These are phyloP conservation scores for Raddia guianensis DNA, from an alignment of 176 grass and related monocot genomes.

Conservation along the genomic window DNA sequence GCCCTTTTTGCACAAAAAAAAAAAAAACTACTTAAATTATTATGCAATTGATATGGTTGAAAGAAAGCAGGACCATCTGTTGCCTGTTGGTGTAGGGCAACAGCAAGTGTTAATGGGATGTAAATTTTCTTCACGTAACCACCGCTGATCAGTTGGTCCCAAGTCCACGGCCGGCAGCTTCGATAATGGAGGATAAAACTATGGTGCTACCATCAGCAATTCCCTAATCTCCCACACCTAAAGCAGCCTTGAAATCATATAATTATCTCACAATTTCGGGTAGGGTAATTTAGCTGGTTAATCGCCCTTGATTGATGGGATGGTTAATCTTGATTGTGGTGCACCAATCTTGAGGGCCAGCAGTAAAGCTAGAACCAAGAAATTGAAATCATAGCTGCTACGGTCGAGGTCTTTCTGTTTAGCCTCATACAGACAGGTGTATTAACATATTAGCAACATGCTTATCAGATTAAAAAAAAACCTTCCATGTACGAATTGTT, in stretches of 20 bases:
- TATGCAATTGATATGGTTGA: background rate
- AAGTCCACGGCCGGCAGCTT: conserved; percentile 42
- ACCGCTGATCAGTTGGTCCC: background rate
- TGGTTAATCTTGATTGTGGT: conserved; percentile 27
- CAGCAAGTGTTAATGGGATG: background rate
- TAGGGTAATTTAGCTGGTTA: conserved; percentile 19
- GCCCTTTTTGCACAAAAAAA: too few relatives aligned
- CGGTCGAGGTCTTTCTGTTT: conserved; percentile 23
- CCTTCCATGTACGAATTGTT: background rate
- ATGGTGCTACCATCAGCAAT: conserved; percentile 11
- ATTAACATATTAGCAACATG: background rate
- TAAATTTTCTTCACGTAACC: background rate
- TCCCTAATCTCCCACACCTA: conserved; percentile 30
- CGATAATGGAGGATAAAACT: conserved; percentile 28
- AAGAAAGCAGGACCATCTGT: background rate
- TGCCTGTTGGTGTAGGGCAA: background rate
- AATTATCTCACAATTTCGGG: conserved; percentile 29
- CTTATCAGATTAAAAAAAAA: background rate
- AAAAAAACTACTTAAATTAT: too few relatives aligned
- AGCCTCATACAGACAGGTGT: background rate
- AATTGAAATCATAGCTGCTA: conserved; percentile 39
- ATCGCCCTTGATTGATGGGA: conserved; percentile 15
- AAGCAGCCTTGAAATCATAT: conserved; percentile 34
- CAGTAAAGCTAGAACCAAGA: conserved; percentile 29
- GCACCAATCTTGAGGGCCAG: conserved; percentile 39